phyloP scores from a whole-genome alignment of 257 asterid species.

The Solanum stenotomum region DNA sequence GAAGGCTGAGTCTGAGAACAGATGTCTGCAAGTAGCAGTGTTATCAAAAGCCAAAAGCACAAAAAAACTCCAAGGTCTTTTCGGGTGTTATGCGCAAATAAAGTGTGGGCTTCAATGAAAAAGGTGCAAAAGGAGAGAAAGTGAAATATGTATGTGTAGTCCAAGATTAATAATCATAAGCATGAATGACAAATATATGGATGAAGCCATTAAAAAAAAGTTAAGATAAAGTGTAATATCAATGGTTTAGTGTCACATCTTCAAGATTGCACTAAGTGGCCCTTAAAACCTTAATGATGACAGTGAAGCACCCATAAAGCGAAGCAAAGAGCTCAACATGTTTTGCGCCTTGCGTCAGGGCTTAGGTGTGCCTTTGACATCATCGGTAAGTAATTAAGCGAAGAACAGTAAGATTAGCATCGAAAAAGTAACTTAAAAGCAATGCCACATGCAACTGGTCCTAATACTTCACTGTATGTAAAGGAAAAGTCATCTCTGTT shows the following conservation, averaged over 20 bases:
- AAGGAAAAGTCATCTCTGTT: neutral
- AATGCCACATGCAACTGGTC: neutral
- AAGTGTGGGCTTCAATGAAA: neutral
- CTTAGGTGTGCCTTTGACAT: neutral
- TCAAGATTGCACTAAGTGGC: neutral
- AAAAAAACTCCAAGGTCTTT: neutral
- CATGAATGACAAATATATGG: neutral
- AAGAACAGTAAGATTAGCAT: neutral
- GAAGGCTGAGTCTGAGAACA: neutral
- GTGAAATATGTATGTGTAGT: neutral
- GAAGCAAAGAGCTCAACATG: neutral
- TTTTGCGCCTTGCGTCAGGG: neutral
- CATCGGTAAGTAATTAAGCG: neutral
- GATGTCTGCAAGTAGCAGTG: neutral
- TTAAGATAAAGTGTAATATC: neutral
- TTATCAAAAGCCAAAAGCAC: neutral
- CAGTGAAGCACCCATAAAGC: neutral
- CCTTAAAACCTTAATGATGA: neutral
- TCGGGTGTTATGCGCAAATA: neutral
- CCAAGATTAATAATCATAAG: neutral
- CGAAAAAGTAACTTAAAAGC: neutral
- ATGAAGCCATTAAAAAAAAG: neutral
- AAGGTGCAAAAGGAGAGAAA: neutral
- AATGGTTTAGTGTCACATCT: neutral
- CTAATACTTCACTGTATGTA: neutral